These are phyloP conservation scores for Mangifera indica DNA, from an alignment of 345 rosid species.

Conservation along the genomic window DNA sequence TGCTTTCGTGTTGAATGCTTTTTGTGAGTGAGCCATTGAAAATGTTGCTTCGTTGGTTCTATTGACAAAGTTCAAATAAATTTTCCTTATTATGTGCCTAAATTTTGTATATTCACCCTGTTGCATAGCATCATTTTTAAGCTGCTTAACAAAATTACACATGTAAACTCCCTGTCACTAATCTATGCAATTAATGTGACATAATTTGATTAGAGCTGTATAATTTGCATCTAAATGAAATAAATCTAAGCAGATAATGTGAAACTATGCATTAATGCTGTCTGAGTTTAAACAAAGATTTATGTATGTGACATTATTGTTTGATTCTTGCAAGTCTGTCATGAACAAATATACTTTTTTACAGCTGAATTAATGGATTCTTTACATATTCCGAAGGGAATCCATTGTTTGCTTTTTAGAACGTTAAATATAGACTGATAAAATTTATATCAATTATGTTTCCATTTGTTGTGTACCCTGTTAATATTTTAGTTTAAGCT, in stretches of 20 bases:
- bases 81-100: background rate
- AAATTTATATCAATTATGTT: background rate
- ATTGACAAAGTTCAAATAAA: background rate
- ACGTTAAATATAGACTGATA: slow-evolving; percentile 68
- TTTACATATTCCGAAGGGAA: slow-evolving; percentile 53
- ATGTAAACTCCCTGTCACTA: no score
- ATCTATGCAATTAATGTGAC: no score
- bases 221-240: no score
- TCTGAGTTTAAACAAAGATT: no score
- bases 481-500: background rate
- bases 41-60: no score
- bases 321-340: no score
- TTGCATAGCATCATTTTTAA: background rate
- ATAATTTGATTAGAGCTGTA: no score
- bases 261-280: no score
- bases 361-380: slow-evolving; percentile 65
- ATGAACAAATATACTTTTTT: background rate
- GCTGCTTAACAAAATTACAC: background rate
- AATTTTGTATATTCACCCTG: background rate
- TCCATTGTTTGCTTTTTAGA: slow-evolving; percentile 59
- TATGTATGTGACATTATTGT: no score
- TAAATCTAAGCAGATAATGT: no score
- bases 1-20: no score
- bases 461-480: background rate
- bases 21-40: no score